Percentiles rank a stretch among this genome's conserved stretches.
Conservation (phyloP, 75 land plant genomes). For the Sequoia sempervirens region DNA sequence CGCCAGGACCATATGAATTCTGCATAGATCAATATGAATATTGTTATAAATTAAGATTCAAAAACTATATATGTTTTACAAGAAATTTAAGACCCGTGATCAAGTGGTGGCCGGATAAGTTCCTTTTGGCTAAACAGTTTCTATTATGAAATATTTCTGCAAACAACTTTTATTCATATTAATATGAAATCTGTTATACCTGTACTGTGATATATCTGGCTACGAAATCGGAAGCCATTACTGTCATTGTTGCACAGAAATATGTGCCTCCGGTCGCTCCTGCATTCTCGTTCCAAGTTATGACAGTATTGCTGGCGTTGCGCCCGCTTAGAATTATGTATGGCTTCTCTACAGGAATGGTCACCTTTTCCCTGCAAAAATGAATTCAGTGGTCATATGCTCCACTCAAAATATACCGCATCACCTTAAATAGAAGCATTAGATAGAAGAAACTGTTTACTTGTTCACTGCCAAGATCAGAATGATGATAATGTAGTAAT, state of each 20-base stretch:
- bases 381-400: not conserved
- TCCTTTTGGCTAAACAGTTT: too few relatives aligned
- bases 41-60: not conserved
- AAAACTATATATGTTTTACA: too few relatives aligned
- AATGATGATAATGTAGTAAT: too few relatives aligned
- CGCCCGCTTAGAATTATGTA: slow-evolving; percentile 18
- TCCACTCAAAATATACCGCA: not conserved
- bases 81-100: too few relatives aligned
- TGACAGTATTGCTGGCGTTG: not conserved
- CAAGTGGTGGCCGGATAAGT: too few relatives aligned
- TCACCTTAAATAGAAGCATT: not conserved
- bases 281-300: slow-evolving; percentile 12
- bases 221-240: slow-evolving; percentile 12
- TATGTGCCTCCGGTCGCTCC: not conserved
- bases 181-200: not conserved
- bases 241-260: slow-evolving; percentile 16
- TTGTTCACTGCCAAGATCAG: too few relatives aligned
- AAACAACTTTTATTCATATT: not conserved
- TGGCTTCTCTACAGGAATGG: slow-evolving; percentile 11
- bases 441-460: not conserved
- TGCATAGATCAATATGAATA: not conserved
- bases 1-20: slow-evolving; percentile 32
- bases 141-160: too few relatives aligned
- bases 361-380: slow-evolving; percentile 29
- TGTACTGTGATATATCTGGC: slow-evolving; percentile 22